Percentiles rank a stretch among this genome's conserved stretches.
Evolutionary conservation across 768 basidiomycete species (phyloP).

Genomic region (Trametes cingulata): DNA sequence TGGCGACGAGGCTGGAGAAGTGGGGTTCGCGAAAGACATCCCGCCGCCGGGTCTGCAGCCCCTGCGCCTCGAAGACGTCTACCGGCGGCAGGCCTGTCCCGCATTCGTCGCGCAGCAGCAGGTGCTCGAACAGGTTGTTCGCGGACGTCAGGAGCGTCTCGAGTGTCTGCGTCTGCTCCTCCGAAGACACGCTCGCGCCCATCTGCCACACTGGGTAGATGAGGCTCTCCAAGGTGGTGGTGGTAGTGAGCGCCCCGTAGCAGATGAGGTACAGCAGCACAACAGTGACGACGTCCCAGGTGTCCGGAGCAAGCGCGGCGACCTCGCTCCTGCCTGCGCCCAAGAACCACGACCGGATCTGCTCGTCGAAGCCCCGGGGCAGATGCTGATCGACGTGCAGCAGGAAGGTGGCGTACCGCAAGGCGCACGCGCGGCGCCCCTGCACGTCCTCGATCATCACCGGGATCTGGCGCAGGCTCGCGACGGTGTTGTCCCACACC

Average conservation of each 20-base stretch:
- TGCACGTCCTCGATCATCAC: constrained; percentile 49
- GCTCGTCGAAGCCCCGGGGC: constrained; percentile 68
- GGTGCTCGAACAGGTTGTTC: constrained; percentile 58
- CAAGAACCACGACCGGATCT: constrained; percentile 71
- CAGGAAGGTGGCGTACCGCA: constrained; percentile 71
- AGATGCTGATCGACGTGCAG: constrained; percentile 76
- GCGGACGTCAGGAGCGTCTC: constrained; percentile 60
- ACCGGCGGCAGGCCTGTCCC: constrained; percentile 39
- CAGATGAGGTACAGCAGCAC: constrained; percentile 66
- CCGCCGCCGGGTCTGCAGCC: constrained; percentile 66
- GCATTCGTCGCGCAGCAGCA: constrained; percentile 58
- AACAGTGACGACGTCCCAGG: constrained; percentile 66
- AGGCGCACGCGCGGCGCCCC: constrained; percentile 52
- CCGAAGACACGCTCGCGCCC: constrained; percentile 43
- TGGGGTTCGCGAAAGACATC: constrained; percentile 67
- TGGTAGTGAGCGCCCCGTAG: constrained; percentile 67
- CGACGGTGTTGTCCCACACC: constrained; percentile 82
- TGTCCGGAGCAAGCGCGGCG: constrained; percentile 54
- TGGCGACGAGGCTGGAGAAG: constrained; percentile 61
- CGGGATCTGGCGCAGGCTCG: constrained; percentile 70
- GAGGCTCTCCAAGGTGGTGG: constrained; percentile 70
- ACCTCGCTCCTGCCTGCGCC: constrained; percentile 69
- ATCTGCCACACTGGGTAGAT: constrained; percentile 79
- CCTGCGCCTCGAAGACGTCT: constrained; percentile 66
- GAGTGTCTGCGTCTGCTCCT: constrained; percentile 42